Conservation (phyloP, 345 rosid species). For the Eutrema heterophyllum region DNA sequence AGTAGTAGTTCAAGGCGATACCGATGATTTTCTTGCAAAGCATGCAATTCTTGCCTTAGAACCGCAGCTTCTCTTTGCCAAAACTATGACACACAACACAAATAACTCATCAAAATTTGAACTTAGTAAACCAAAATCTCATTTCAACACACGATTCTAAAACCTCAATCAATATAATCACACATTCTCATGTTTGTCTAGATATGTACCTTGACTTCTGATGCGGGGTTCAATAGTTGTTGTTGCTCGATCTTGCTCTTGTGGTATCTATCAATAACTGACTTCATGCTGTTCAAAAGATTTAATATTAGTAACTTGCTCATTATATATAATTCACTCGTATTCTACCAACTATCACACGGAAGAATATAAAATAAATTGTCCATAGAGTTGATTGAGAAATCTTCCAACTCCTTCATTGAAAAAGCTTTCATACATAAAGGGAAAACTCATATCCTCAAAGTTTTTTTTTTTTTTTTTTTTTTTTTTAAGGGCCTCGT, state of each 20-base stretch:
- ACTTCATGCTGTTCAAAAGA: conserved; percentile 52
- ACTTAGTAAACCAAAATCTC: not conserved
- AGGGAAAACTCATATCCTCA: not conserved
- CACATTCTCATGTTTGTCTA: not conserved
- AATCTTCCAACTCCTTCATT: not conserved
- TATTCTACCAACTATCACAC: not conserved
- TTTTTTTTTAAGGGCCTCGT: no score
- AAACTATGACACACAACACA: conserved; percentile 36
- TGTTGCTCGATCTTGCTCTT: conserved; percentile 54
- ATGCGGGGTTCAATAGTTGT: conserved; percentile 46
- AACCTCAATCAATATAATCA: not conserved
- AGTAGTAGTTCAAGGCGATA: conserved; percentile 14
- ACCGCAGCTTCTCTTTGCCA: conserved; percentile 66
- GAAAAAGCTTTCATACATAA: not conserved
- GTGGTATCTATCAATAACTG: conserved; percentile 59
- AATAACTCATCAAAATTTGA: not conserved
- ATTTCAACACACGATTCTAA: not conserved
- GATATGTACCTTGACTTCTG: conserved; percentile 60
- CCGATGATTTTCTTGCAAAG: conserved; percentile 62
- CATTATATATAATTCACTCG: not conserved
- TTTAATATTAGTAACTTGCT: conserved; percentile 12
- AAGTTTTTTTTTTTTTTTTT: no score
- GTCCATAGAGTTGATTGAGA: not conserved
- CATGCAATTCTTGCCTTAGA: conserved; percentile 57
- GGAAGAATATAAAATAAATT: not conserved